phyloP scores from a whole-genome alignment of 148 eudicot genomes.

The Rhododendron molle region DNA sequence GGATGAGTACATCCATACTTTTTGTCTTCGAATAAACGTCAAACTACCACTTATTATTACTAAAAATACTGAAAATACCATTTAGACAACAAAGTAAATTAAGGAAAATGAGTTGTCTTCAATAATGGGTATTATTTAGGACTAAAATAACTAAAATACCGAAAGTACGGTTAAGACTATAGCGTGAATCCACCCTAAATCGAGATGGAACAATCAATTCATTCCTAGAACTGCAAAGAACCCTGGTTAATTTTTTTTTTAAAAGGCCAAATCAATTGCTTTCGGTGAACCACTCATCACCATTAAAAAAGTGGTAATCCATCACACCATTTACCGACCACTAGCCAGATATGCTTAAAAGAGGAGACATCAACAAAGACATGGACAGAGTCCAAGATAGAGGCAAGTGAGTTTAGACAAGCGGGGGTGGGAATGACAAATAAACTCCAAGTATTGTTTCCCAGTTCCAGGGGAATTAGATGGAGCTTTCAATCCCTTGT shows the following conservation, averaged over 20 bases:
- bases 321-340: neutral
- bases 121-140: no score
- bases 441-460: neutral
- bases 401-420: neutral
- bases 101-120: no score
- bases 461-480: neutral
- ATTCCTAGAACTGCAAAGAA: neutral
- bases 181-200: no score
- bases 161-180: no score
- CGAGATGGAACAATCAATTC: neutral
- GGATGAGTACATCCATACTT: no score
- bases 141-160: no score
- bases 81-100: no score
- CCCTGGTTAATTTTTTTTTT: no score
- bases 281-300: neutral
- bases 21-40: no score
- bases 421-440: neutral
- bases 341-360: neutral
- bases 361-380: neutral
- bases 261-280: neutral
- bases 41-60: no score
- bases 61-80: no score
- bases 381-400: neutral
- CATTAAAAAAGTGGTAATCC: neutral
- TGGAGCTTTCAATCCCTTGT: neutral